Evolutionary conservation across 805 yeast species (phyloP).

Genomic region (Trichomonascus vanleenenianus): DNA sequence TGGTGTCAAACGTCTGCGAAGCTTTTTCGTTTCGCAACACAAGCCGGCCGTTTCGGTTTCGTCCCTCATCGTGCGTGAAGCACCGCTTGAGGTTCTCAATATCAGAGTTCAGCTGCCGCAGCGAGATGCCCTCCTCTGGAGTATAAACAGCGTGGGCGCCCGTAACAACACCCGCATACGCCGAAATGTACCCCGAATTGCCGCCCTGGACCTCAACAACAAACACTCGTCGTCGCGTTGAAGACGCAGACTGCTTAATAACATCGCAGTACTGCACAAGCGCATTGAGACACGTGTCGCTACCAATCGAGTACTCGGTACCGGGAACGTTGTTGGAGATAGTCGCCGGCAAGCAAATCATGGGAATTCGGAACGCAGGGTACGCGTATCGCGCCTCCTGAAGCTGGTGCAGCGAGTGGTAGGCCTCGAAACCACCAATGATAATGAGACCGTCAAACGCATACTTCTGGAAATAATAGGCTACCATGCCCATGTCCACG

Average conservation of each 20-base stretch:
- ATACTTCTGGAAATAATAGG: constrained; percentile 86
- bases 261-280: constrained; percentile 91
- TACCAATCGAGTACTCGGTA: constrained; percentile 89
- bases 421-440: constrained; percentile 98
- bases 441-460: constrained; percentile 81
- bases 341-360: constrained; percentile 90
- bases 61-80: constrained; percentile 68
- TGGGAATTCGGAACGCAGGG: constrained; percentile 91
- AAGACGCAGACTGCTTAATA: constrained; percentile 89
- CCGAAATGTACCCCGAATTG: constrained; percentile 87
- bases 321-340: constrained; percentile 99
- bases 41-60: constrained; percentile 76
- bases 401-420: constrained; percentile 71
- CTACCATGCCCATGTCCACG: constrained; percentile 78
- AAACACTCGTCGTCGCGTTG: constrained; percentile 88
- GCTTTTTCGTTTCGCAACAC: constrained; percentile 79
- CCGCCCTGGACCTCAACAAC: constrained; percentile 99
- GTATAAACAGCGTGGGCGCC: constrained; percentile 90
- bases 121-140: constrained; percentile 74
- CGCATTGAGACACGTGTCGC: constrained; percentile 91
- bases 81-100: constrained; percentile 59
- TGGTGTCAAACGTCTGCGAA: constrained; percentile 72
- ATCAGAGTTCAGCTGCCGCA: constrained; percentile 67
- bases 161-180: constrained; percentile 72
- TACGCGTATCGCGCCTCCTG: constrained; percentile 67